Percentiles rank a stretch among this genome's conserved stretches.
Evolutionary conservation across 2,329 filamentous ascomycete species (phyloP).

Genomic region (Fusarium nisikadoi): DNA sequence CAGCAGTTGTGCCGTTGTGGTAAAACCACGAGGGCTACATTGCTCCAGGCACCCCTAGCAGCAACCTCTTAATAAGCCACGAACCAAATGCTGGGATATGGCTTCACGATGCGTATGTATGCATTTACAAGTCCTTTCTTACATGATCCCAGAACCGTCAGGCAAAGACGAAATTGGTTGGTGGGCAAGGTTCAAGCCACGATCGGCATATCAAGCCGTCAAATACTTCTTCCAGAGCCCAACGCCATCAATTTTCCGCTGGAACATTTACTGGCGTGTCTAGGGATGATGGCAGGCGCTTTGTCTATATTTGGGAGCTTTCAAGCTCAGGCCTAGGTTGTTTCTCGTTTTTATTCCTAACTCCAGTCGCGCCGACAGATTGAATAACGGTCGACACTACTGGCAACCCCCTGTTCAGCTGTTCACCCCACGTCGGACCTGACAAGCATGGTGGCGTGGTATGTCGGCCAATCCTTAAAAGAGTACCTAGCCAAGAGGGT

Average conservation of each 20-base stretch:
- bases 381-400: conserved; percentile 13
- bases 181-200: conserved; percentile 34
- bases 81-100: conserved; percentile 21
- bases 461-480: neutral
- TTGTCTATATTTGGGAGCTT: conserved; percentile 7
- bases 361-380: conserved; percentile 7
- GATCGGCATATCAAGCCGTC: conserved; percentile 32
- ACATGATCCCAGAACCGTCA: conserved; percentile 32
- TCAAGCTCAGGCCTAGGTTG: neutral
- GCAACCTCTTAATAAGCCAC: conserved; percentile 33
- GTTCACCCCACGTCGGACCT: conserved; percentile 12
- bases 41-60: conserved; percentile 13
- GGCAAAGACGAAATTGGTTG: conserved; percentile 12
- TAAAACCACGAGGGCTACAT: conserved; percentile 9
- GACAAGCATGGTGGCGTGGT: conserved; percentile 3
- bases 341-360: neutral
- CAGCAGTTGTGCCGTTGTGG: conserved; percentile 1
- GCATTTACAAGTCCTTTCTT: conserved; percentile 20
- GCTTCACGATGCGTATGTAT: conserved; percentile 28
- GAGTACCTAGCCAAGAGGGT: neutral
- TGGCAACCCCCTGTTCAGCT: conserved; percentile 24
- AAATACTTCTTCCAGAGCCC: conserved; percentile 3
- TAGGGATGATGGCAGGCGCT: conserved; percentile 24
- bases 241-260: conserved; percentile 32
- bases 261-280: conserved; percentile 31